phyloP scores from a whole-genome alignment of 257 asterid species.

The Solanum chiquidenum region DNA sequence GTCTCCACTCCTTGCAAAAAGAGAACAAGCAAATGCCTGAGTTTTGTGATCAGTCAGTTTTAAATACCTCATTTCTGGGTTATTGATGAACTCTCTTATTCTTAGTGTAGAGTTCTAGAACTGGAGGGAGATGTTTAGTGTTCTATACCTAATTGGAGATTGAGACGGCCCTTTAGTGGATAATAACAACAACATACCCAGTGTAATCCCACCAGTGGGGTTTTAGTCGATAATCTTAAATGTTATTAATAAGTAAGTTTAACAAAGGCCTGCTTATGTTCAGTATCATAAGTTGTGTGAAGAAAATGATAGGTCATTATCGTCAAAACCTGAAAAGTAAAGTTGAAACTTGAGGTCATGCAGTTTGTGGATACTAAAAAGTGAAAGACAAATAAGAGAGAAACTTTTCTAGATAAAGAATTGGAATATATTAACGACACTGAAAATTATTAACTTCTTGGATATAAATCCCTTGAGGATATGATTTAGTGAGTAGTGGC shows the following conservation, averaged over 20 bases:
- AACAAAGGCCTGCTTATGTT: not conserved
- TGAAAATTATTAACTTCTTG: not conserved
- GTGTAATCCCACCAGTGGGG: not conserved
- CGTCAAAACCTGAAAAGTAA: not conserved
- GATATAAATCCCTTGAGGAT: not conserved
- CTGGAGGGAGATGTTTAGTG: not conserved
- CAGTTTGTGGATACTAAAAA: not conserved
- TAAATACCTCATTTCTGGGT: not conserved
- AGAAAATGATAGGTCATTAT: not conserved
- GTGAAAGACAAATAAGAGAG: not conserved
- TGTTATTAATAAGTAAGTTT: not conserved
- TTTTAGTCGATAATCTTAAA: not conserved
- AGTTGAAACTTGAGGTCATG: not conserved
- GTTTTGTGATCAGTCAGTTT: not conserved
- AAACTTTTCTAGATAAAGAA: not conserved
- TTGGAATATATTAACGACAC: not conserved
- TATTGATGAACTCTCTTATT: not conserved
- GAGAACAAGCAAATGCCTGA: not conserved
- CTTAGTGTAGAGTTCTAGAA: not conserved
- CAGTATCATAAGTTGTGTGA: not conserved
- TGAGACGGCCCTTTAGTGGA: not conserved
- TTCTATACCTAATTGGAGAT: not conserved
- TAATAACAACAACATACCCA: not conserved
- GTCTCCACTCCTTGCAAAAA: not conserved
- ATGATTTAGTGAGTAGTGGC: not conserved